These are phyloP conservation scores for Phytophthora foliorum DNA, from an alignment of 352 stramenopile genomes.

Conservation along the genomic window DNA sequence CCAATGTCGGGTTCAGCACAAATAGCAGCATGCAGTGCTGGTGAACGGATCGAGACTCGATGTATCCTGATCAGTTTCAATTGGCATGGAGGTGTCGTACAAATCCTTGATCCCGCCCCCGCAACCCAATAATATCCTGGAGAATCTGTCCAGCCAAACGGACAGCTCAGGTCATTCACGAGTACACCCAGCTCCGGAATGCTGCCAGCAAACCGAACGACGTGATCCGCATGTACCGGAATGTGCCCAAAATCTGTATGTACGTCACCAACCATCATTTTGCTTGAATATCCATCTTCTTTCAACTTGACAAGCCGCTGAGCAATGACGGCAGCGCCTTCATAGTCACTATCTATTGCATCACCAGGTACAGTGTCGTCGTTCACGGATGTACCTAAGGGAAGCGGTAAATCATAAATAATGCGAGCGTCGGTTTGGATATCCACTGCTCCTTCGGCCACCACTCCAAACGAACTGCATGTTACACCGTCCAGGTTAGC, in stretches of 20 bases:
- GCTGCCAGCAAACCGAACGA: background rate
- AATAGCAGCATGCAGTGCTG: slow-evolving; percentile 22
- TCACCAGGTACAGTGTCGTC: background rate
- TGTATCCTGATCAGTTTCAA: background rate
- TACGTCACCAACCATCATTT: slow-evolving; percentile 21
- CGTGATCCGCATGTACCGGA: slow-evolving; percentile 11
- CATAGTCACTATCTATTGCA: background rate
- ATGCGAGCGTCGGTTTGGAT: slow-evolving; percentile 9
- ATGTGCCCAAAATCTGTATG: slow-evolving; percentile 6
- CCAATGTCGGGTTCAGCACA: slow-evolving; percentile 14
- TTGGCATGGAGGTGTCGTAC: slow-evolving; percentile 1
- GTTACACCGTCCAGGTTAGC: background rate
- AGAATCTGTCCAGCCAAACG: slow-evolving; percentile 18
- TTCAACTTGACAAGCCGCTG: background rate
- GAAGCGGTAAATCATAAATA: slow-evolving; percentile 24
- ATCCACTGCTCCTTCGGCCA: background rate
- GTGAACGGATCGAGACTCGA: background rate
- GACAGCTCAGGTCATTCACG: slow-evolving; percentile 13
- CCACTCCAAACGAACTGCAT: slow-evolving; percentile 17
- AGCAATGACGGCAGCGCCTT: background rate
- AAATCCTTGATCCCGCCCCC: slow-evolving; percentile 11
- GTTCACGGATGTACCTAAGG: slow-evolving; percentile 12
- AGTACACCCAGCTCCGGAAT: slow-evolving; percentile 8
- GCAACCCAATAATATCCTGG: slow-evolving; percentile 8
- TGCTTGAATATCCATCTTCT: background rate